Evolutionary conservation across 2,329 filamentous ascomycete genomes (phyloP).

Genomic region (Zasmidium citrigriseum): DNA sequence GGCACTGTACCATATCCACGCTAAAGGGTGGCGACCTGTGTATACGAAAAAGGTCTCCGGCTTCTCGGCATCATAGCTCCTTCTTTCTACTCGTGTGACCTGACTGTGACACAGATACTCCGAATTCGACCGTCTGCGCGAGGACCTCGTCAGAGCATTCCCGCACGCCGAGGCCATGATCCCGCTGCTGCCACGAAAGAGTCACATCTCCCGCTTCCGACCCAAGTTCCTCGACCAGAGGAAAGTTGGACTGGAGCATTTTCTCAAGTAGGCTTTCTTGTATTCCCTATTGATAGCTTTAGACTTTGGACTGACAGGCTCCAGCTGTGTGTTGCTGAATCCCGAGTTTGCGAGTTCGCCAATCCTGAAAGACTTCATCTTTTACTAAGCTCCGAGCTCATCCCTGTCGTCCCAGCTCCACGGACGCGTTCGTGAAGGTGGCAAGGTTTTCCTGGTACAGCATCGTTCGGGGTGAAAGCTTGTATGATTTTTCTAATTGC

Average conservation of each 20-base stretch:
- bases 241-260: constrained; percentile 82
- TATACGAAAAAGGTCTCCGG: constrained; percentile 52
- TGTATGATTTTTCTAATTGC: too few relatives aligned
- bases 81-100: neutral
- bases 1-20: constrained; percentile 86
- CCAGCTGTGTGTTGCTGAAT: constrained; percentile 84
- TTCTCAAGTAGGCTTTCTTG: constrained; percentile 72
- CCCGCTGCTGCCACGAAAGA: constrained; percentile 88
- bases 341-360: constrained; percentile 93
- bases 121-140: constrained; percentile 83
- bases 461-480: too few relatives aligned
- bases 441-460: neutral
- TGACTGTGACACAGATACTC: constrained; percentile 66
- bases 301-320: constrained; percentile 10
- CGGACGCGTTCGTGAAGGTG: neutral
- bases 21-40: constrained; percentile 58
- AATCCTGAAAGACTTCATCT: constrained; percentile 86
- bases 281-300: constrained; percentile 13
- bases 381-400: constrained; percentile 44
- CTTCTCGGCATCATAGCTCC: neutral
- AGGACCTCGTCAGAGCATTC: constrained; percentile 74
- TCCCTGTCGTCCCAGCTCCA: neutral
- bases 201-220: constrained; percentile 76
- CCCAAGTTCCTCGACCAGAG: constrained; percentile 83
- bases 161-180: constrained; percentile 82